Base-by-base conservation (phyloP, 2,329 filamentous ascomycete genomes). In the Diplodia seriata region DNA sequence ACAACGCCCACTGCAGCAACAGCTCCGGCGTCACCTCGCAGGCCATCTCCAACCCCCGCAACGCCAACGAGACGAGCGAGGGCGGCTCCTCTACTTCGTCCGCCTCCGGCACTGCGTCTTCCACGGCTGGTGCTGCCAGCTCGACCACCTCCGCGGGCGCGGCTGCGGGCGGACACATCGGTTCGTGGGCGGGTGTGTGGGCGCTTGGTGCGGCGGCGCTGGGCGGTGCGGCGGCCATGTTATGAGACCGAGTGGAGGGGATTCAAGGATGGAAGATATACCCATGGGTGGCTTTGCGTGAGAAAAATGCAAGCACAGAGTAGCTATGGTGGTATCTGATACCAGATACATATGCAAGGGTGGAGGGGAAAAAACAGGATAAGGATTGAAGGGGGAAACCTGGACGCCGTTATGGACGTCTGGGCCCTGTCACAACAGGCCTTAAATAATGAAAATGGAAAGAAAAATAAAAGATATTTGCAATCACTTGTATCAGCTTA, bases 1-100 rank as follows among this genome's bases (percentile, higher is more conserved):
- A 76, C 71, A 71, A 76, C 26, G 79, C 80, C 50, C 78, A 84
- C 68, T 92, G 90, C 83, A 80, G 79, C 70, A 90, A 87, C 71
- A 84, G 82, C 70, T 87, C 83, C 11, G 85, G 84, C 40, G 81
- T 84, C 8, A 76, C 66, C 9, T 70, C 73, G 43, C 68, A 76
- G 18, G 72, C 79, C 47, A 81, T 85, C 63, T 73, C 78, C 8
- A 79, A 78, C 4, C 81, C 82, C 68, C 83, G 83, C 54, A 82
- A 82, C 68, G 83, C 84, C 49, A 85, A 85, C 61, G 77, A 78
- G 69, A 82, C 84, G 66, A 73, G 78, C 2, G 76, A 75, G 3
- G 75, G 76, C 40, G 78, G 76, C 4, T 66, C 68, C 23, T 73
- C 71, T n/a, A 33, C 51, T 33, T 72, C 67, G 51, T 71, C 66